Base-by-base conservation (phyloP, 2,329 filamentous ascomycete species). In the Penicillium digitatum region DNA sequence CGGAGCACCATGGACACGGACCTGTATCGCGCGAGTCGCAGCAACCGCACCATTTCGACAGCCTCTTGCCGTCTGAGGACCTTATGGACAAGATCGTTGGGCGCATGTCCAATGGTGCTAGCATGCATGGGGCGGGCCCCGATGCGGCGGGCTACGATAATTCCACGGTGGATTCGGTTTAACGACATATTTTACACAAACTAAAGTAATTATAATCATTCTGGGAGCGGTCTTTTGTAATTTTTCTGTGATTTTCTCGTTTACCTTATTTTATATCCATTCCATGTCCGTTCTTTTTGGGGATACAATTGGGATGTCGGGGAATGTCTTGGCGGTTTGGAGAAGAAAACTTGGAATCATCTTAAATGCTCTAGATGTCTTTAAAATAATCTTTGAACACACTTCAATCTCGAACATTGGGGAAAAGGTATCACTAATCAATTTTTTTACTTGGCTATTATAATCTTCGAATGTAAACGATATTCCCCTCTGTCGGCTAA, bases 71-170 rank as follows among this genome's bases (percentile, higher is more conserved):
- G 10, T 62, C 69, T 0, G 72, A 74, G 38, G 70, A 73, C 48
- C 58, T 74, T 56, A 71, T 73, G 57, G 69, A 72, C 45, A 74
- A 72, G 58, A 54, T 73, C 29, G 71, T 74, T 32, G 68, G 71
- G 26, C 66, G 68, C 18, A 68, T 74, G 51, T 60, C 71, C 34
- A 63, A 62, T 29, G 70, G 67, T 53, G 61, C 65, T 34, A 62
- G 64, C 48, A 67, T 74, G 62, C 68, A 73, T 55, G 70, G 68
- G 62, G 61, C 68, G 18, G 67, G 67, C 53, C 66, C 66, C 48
- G 71, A 71, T 66, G 60, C 64, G 12, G 48, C 63, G 10, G 56
- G 63, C 31, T 74, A 73, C 57, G 70, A 73, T 45, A 66, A 61
- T 47, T 62, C 62, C 34, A 56, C 68, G 20, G 68, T 69, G 24